These are phyloP conservation scores for Pleurotus giganteus DNA, from an alignment of 768 basidiomycete genomes.

Conservation along the genomic window DNA sequence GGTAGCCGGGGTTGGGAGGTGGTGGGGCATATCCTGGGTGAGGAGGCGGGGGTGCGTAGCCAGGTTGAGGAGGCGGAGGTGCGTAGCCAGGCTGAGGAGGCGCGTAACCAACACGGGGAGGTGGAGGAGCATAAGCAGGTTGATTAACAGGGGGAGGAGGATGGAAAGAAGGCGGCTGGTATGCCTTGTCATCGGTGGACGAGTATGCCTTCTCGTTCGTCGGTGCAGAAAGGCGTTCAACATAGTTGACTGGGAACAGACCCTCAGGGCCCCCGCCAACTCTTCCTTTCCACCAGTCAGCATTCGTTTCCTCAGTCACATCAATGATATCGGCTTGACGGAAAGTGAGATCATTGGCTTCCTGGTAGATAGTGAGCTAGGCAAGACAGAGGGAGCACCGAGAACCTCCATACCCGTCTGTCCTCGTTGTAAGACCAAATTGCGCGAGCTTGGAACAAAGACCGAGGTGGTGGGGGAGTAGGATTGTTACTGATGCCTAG, in stretches of 20 bases:
- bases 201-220: background rate
- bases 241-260: constrained; percentile 74
- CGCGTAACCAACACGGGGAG: constrained; percentile 1
- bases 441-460: constrained; percentile 45
- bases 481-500: constrained; percentile 10
- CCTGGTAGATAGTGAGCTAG: constrained; percentile 36
- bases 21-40: constrained; percentile 16
- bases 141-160: constrained; percentile 13
- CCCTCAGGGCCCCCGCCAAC: constrained; percentile 53
- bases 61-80: constrained; percentile 14
- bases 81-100: constrained; percentile 4
- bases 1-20: constrained; percentile 20
- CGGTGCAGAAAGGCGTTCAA: constrained; percentile 46
- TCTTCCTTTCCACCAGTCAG: constrained; percentile 87
- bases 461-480: constrained; percentile 17
- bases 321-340: constrained; percentile 70
- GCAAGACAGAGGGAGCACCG: background rate
- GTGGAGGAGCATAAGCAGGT: too few species aligned
- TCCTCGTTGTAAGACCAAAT: constrained; percentile 67
- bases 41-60: constrained; percentile 9
- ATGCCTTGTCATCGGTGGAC: background rate
- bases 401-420: constrained; percentile 35
- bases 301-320: constrained; percentile 67
- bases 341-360: constrained; percentile 74
- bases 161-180: constrained; percentile 11